A percentile compares a stretch with the other conserved stretches of the same genome.
Conservation (phyloP, 495 filamentous ascomycete genomes). For the Hamigera avellanea region DNA sequence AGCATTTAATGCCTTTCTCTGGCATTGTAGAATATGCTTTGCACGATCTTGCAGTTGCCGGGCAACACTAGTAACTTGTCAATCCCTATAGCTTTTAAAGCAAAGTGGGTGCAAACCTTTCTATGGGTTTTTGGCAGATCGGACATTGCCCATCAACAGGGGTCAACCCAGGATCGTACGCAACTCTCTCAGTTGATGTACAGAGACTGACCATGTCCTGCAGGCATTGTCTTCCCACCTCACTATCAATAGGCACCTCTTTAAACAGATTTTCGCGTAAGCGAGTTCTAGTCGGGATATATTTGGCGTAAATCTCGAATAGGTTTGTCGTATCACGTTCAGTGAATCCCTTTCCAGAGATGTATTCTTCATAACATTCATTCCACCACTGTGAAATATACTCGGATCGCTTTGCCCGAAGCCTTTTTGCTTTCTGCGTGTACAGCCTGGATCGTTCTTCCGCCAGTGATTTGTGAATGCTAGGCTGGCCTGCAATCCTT, state of each 20-base stretch:
- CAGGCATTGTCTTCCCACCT: constrained; percentile 7
- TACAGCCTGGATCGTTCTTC: constrained; percentile 8
- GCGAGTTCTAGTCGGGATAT: constrained; percentile 6
- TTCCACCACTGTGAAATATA: constrained; percentile 13
- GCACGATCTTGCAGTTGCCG: background rate
- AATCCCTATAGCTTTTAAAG: background rate
- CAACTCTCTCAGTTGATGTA: constrained; percentile 7
- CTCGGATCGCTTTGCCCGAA: constrained; percentile 3
- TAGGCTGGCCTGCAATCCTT: constrained; percentile 4
- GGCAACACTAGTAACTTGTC: background rate
- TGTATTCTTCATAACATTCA: constrained; percentile 9
- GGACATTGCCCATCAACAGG: constrained; percentile 6
- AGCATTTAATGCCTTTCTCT: background rate
- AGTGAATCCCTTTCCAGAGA: constrained; percentile 10
- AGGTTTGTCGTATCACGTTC: constrained; percentile 10
- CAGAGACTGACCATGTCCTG: constrained; percentile 9
- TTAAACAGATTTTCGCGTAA: constrained; percentile 8
- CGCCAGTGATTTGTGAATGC: constrained; percentile 3
- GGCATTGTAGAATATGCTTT: constrained; percentile 1
- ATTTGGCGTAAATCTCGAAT: constrained; percentile 11
- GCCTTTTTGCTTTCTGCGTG: constrained; percentile 9
- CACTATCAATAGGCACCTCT: constrained; percentile 8
- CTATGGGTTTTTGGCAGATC: constrained; percentile 1
- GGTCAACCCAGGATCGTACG: constrained; percentile 7
- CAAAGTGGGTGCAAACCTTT: background rate